These are phyloP conservation scores for Nakazawaea anatomiae DNA, from an alignment of 805 yeast genomes.

Conservation along the genomic window DNA sequence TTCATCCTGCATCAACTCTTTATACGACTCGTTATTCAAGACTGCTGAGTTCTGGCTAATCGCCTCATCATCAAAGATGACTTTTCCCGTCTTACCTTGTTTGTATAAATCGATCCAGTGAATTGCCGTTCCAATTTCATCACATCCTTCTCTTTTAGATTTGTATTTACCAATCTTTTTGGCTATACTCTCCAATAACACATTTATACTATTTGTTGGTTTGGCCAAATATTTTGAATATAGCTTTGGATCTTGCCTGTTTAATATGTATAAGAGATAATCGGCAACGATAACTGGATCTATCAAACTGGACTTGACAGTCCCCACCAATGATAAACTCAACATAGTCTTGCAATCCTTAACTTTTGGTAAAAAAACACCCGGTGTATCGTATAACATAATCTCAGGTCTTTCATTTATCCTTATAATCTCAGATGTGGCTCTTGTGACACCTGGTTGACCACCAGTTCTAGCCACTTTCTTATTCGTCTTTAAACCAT, in stretches of 20 bases:
- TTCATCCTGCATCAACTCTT: slow-evolving; percentile 11
- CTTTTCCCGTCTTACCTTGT: slow-evolving; percentile 40
- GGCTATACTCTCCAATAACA: slow-evolving; percentile 46
- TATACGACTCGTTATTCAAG: slow-evolving; percentile 10
- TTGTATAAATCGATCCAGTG: slow-evolving; percentile 59
- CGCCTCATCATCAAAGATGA: slow-evolving; percentile 24
- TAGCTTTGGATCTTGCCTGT: slow-evolving; percentile 45
- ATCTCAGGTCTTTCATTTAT: slow-evolving; percentile 58
- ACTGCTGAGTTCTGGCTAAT: slow-evolving; percentile 9
- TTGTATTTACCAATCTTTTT: slow-evolving; percentile 24
- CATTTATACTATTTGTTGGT: slow-evolving; percentile 71
- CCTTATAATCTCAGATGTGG: slow-evolving; percentile 69
- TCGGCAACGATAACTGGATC: slow-evolving; percentile 88
- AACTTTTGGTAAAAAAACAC: slow-evolving; percentile 78
- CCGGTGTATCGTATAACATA: slow-evolving; percentile 84
- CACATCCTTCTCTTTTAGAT: slow-evolving; percentile 30
- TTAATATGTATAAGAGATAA: slow-evolving; percentile 68
- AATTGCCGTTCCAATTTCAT: slow-evolving; percentile 56
- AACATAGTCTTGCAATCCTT: slow-evolving; percentile 65
- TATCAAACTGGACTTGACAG: slow-evolving; percentile 60
- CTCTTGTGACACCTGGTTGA: slow-evolving; percentile 84
- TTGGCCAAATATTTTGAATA: slow-evolving; percentile 41
- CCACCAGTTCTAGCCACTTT: slow-evolving; percentile 85
- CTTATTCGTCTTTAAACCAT: slow-evolving; percentile 21
- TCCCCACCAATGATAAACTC: slow-evolving; percentile 65